phyloP scores from a whole-genome alignment of 1,284 basidiomycete species.

The Fistulinella staudtii region DNA sequence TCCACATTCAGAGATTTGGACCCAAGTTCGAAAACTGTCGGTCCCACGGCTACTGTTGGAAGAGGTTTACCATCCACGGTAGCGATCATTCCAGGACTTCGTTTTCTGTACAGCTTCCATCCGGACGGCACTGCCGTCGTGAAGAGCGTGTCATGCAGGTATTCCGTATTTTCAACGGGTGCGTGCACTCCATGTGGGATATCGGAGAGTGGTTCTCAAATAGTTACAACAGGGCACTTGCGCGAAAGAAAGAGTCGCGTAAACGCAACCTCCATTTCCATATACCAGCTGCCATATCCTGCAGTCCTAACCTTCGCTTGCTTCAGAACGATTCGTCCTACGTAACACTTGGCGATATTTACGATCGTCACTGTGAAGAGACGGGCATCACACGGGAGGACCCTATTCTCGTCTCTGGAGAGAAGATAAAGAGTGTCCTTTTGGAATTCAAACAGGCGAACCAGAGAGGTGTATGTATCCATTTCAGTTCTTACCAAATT shows the following conservation, averaged over 20 bases:
- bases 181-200: conserved; percentile 19
- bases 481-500: conserved; percentile 7
- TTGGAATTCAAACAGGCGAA: conserved; percentile 54
- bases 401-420: conserved; percentile 78
- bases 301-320: conserved; percentile 81
- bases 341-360: conserved; percentile 89
- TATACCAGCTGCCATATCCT: conserved; percentile 83
- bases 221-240: conserved; percentile 58
- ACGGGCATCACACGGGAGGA: conserved; percentile 84
- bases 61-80: conserved; percentile 90
- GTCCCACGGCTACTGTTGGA: conserved; percentile 83
- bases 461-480: conserved; percentile 45
- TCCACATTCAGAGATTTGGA: conserved; percentile 88
- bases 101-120: conserved; percentile 91
- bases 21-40: conserved; percentile 90
- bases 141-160: conserved; percentile 94
- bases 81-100: conserved; percentile 86
- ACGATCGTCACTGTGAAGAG: conserved; percentile 84
- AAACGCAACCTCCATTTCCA: conserved; percentile 93
- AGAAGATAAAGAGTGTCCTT: conserved; percentile 74
- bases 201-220: too few species aligned
- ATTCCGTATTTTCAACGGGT: conserved; percentile 92
- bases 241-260: conserved; percentile 88
- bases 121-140: conserved; percentile 82
- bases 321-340: conserved; percentile 92